A percentile compares a stretch with the other conserved stretches of the same genome.
phyloP scores from a whole-genome alignment of 176 grass and related monocot genomes.

The Musa itinerans region DNA sequence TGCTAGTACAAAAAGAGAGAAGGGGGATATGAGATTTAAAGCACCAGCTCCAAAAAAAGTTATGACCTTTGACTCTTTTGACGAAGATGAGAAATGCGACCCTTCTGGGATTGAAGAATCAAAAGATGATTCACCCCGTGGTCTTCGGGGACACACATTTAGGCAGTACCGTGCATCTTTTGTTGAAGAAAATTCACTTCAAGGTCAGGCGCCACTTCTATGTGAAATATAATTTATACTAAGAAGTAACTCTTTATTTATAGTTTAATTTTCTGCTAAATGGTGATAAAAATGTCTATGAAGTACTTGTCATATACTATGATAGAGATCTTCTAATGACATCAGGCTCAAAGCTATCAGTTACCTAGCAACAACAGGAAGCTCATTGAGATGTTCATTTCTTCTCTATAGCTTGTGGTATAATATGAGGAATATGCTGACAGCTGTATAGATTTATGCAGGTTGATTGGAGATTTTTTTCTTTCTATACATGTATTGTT shows the following conservation, averaged over 20 bases:
- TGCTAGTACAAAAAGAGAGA: slow-evolving; percentile 48
- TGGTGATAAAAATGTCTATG: too few species aligned
- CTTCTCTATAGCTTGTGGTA: too few species aligned
- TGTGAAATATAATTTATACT: not conserved
- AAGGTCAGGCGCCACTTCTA: slow-evolving; percentile 14
- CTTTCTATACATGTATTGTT: too few species aligned
- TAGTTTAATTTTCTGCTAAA: too few species aligned
- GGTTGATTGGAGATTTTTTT: too few species aligned
- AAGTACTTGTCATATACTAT: too few species aligned
- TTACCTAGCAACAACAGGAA: too few species aligned
- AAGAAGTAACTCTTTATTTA: not conserved
- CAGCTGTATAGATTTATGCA: too few species aligned
- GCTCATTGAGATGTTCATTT: too few species aligned
- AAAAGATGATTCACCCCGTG: slow-evolving; percentile 1
- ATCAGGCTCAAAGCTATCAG: too few species aligned
- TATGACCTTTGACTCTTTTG: slow-evolving; percentile 34
- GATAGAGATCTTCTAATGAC: too few species aligned
- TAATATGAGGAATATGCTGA: too few species aligned
- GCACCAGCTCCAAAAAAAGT: slow-evolving; percentile 36
- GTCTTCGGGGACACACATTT: slow-evolving; percentile 17
- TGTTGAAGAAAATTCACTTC: slow-evolving; percentile 38
- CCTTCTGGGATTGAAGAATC: slow-evolving; percentile 30
- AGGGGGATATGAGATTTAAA: slow-evolving; percentile 39
- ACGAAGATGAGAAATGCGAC: slow-evolving; percentile 62
- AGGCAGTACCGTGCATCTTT: slow-evolving; percentile 50